Conservation (phyloP, 257 asterid genomes). For the Gynochthodes officinalis region DNA sequence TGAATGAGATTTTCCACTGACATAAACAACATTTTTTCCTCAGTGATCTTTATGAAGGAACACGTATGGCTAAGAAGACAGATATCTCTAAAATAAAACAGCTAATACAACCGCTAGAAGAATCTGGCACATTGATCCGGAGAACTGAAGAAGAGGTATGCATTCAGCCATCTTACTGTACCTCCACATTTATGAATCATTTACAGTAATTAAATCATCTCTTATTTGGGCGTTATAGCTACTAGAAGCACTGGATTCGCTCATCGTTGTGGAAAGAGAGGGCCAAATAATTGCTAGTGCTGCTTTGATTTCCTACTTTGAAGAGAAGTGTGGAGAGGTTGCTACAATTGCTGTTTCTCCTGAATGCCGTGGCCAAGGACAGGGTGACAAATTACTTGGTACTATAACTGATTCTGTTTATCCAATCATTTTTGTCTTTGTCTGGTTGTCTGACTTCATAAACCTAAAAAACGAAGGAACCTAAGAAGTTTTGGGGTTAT, state of each 20-base stretch:
- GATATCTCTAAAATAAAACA: slow-evolving; percentile 75
- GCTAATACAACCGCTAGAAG: slow-evolving; percentile 79
- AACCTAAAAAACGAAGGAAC: not conserved
- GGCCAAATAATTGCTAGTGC: slow-evolving; percentile 93
- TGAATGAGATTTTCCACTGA: slow-evolving; percentile 7
- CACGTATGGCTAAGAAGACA: slow-evolving; percentile 66
- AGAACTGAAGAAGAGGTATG: slow-evolving; percentile 84
- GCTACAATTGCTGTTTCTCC: slow-evolving; percentile 99
- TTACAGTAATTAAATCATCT: not conserved
- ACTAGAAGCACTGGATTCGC: slow-evolving; percentile 54
- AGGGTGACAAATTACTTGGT: slow-evolving; percentile 98
- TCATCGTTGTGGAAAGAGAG: slow-evolving; percentile 87
- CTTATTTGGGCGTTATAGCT: slow-evolving; percentile 38
- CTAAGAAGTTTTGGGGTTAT: not conserved
- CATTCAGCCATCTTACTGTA: slow-evolving; percentile 8
- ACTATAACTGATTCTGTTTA: slow-evolving; percentile 19
- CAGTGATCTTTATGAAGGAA: slow-evolving; percentile 98
- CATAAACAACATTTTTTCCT: slow-evolving; percentile 20
- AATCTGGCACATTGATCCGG: slow-evolving; percentile 75
- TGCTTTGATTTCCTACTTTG: slow-evolving; percentile 74
- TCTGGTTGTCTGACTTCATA: not conserved
- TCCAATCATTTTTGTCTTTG: slow-evolving; percentile 7
- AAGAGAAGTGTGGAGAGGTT: slow-evolving; percentile 90
- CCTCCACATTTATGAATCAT: not conserved
- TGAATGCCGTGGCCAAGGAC: slow-evolving; percentile 98